phyloP scores from a whole-genome alignment of 192 early-diverging fungal species.

The Podila horticola region DNA sequence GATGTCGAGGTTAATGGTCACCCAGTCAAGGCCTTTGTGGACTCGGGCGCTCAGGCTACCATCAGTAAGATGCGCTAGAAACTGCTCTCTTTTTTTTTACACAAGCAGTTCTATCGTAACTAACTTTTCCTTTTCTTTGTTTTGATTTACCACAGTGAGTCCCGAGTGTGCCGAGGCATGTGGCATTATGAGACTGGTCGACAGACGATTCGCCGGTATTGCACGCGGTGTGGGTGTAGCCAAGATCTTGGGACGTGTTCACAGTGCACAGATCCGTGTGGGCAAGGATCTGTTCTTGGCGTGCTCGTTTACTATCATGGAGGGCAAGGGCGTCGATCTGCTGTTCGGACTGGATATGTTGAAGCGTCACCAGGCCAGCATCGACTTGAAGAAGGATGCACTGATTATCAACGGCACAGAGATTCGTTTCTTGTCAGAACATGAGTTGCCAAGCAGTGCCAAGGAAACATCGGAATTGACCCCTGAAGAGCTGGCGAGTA shows the following conservation, averaged over 20 bases:
- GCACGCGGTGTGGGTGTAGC: constrained; percentile 95
- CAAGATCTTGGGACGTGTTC: constrained; percentile 97
- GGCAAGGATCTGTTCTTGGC: constrained; percentile 77
- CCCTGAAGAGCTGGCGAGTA: constrained; percentile 38
- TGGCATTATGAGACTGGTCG: constrained; percentile 90
- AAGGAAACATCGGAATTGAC: constrained; percentile 31
- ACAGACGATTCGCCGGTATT: constrained; percentile 87
- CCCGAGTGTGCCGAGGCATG: constrained; percentile 75
- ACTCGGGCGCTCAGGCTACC: constrained; percentile 96
- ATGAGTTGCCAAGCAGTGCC: constrained; percentile 82
- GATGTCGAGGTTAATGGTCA: constrained; percentile 89
- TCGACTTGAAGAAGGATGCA: constrained; percentile 87
- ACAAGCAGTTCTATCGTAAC: background rate
- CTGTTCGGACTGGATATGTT: constrained; percentile 98
- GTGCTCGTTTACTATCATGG: constrained; percentile 95
- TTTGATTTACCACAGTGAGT: constrained; percentile 56
- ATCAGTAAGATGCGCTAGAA: constrained; percentile 68
- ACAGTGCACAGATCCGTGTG: constrained; percentile 87
- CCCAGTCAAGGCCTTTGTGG: constrained; percentile 92
- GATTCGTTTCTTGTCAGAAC: constrained; percentile 91
- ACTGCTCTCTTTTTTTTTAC: background rate
- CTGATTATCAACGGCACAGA: constrained; percentile 83
- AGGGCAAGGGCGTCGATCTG: constrained; percentile 89
- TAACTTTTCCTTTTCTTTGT: background rate
- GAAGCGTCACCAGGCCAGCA: constrained; percentile 89